Conservation (phyloP, 768 basidiomycete species). For the Suillus ampliporus region DNA sequence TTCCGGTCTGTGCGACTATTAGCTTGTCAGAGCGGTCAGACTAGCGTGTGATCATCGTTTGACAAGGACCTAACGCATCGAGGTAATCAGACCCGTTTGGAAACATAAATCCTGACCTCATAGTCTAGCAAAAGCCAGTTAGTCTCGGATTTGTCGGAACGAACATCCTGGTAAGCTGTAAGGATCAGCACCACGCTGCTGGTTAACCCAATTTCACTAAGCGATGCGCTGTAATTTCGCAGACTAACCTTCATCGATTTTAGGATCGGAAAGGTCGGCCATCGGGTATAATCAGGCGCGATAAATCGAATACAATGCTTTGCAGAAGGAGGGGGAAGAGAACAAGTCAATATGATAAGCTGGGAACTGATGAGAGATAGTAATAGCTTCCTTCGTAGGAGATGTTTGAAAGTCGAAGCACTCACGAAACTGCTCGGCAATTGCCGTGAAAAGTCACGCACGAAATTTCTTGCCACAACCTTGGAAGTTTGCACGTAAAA, state of each 20-base stretch:
- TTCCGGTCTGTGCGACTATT: constrained; percentile 75
- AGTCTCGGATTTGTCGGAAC: constrained; percentile 81
- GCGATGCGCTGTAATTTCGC: constrained; percentile 10
- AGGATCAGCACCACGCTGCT: constrained; percentile 33
- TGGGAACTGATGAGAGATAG: constrained; percentile 1
- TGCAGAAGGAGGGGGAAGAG: neutral
- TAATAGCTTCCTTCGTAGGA: constrained; percentile 2
- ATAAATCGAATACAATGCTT: constrained; percentile 1
- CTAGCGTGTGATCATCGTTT: constrained; percentile 36
- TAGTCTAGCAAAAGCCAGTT: constrained; percentile 95
- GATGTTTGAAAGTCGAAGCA: constrained; percentile 5
- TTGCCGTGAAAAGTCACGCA: neutral
- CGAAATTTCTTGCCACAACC: neutral
- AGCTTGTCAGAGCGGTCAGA: constrained; percentile 84
- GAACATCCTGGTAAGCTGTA: constrained; percentile 86
- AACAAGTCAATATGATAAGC: neutral
- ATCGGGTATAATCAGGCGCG: constrained; percentile 39
- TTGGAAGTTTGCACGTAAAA: neutral
- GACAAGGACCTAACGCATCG: constrained; percentile 22
- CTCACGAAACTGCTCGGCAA: neutral
- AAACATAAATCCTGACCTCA: constrained; percentile 53
- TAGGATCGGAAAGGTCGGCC: constrained; percentile 81
- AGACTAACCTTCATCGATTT: constrained; percentile 71
- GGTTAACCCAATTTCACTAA: constrained; percentile 19
- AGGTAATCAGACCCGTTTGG: constrained; percentile 9